Evolutionary conservation across 2,329 filamentous ascomycete species (phyloP), one percentile per base, ranked within the genome.

Genomic region (Phaeosphaeria sp.): DNA sequence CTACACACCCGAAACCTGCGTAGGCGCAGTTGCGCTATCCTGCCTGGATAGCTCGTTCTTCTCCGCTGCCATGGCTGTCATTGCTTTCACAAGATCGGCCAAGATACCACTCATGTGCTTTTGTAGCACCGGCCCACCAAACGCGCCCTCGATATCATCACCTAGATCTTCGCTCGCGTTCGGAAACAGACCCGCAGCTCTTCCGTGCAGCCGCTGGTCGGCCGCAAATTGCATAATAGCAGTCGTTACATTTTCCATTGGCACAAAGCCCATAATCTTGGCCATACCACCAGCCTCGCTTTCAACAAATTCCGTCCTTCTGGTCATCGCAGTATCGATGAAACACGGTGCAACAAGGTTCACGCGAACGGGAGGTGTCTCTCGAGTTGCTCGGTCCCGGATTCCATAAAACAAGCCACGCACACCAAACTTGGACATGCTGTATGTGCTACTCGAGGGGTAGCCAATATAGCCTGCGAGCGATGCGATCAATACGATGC

Each of bases 301-400:
- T 5, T 49, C 36, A 1, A 60, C 2, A 18, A 63, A 66, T 1
- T 57, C 55, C 13, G 58, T 13, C 21, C 52, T 27, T 20, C 42
- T 56, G 13, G 65, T 63, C 58, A 67, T 67, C 3, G 59, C 59
- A 0, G 72, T 74, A 1, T 65, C 57, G 9, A 72, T 58, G 30
- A 65, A 69, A 60, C 65, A 72, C n/a, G 71, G 71, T 15, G 71
- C 71, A 3, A 73, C 64, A 1, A 73, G 57, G 39, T 74, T 73
- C 25, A 70, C 50, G 25, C 69, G 59, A 2, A 71, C 57, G 3
- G 57, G 48, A 9, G 59, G 51, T 0, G 52, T 54, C 36, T 60
- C 57, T 6, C 54, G 49, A 13, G 54, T 22, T 10, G 60, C 66
- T 13, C 60, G 60, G 18, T 69, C 63, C 11, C 70, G 57, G 3